Evolutionary conservation across 257 asterid species (phyloP).

Genomic region (Lithospermum erythrorhizon): DNA sequence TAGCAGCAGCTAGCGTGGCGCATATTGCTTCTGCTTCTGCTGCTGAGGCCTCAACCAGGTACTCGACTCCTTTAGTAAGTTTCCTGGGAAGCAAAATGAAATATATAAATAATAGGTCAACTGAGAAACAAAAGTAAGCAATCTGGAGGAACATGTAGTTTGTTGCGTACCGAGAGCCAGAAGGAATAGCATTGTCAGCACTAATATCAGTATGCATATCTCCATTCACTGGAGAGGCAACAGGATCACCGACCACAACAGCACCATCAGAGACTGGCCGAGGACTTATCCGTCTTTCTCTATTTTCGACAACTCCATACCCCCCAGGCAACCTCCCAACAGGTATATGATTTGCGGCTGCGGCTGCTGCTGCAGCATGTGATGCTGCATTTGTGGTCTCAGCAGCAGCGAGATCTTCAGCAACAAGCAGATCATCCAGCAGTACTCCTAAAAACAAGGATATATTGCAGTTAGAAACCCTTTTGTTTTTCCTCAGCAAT

Average conservation of each 20-base stretch:
- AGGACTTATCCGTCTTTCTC: constrained; percentile 38
- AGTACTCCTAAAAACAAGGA: constrained; percentile 48
- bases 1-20: constrained; percentile 96
- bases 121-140: neutral
- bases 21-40: constrained; percentile 98
- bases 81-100: constrained; percentile 31
- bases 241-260: constrained; percentile 86
- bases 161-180: constrained; percentile 55
- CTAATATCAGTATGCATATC: constrained; percentile 84
- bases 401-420: constrained; percentile 97
- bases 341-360: constrained; percentile 26
- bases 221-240: constrained; percentile 91
- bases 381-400: constrained; percentile 96
- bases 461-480: neutral
- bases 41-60: constrained; percentile 94
- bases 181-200: constrained; percentile 80
- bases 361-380: constrained; percentile 88
- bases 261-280: constrained; percentile 64
- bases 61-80: constrained; percentile 83
- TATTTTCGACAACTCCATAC: constrained; percentile 54
- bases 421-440: constrained; percentile 92
- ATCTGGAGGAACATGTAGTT: too few relatives aligned
- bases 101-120: neutral
- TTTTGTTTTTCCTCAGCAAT: neutral
- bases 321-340: constrained; percentile 61